Evolutionary conservation across 2,329 filamentous ascomycete genomes (phyloP).

Genomic region (Gremmenia infestans): DNA sequence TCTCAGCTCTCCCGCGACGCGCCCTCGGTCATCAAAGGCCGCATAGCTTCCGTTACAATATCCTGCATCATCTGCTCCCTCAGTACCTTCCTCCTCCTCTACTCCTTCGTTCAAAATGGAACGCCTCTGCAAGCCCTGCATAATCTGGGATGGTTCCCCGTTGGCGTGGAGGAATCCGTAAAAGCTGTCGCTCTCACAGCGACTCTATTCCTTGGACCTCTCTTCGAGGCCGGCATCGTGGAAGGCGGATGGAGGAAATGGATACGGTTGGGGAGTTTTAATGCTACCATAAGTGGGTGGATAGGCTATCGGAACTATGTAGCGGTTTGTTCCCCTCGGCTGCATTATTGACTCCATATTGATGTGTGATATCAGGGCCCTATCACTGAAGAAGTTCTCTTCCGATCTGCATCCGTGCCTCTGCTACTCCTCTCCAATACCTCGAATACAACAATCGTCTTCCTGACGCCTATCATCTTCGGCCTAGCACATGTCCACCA

Average conservation of each 20-base stretch:
- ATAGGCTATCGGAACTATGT: constrained; percentile 82
- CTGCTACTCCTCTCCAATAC: constrained; percentile 68
- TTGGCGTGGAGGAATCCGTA: constrained; percentile 58
- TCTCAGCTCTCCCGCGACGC: constrained; percentile 77
- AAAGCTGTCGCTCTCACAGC: constrained; percentile 66
- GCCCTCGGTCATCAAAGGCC: constrained; percentile 80
- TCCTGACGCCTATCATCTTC: constrained; percentile 82
- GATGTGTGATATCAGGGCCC: constrained; percentile 53
- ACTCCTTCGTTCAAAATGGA: constrained; percentile 43
- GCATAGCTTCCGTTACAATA: constrained; percentile 73
- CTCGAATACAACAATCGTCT: constrained; percentile 54
- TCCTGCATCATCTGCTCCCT: constrained; percentile 67
- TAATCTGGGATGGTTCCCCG: constrained; percentile 76
- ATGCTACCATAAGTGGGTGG: constrained; percentile 65
- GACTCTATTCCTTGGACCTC: constrained; percentile 75
- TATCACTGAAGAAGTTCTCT: constrained; percentile 88
- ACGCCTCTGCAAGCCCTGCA: constrained; percentile 54
- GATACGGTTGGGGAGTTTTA: constrained; percentile 50
- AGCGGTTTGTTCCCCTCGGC: constrained; percentile 54
- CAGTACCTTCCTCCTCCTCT: constrained; percentile 62
- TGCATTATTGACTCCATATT: background rate
- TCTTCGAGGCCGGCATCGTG: constrained; percentile 74
- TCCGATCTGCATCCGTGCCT: constrained; percentile 80
- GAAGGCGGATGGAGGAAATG: constrained; percentile 66
- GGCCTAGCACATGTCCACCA: constrained; percentile 93